Evolutionary conservation across 371 early-diverging fungal genomes (phyloP).

Genomic region (Syncephalastrum sp.): DNA sequence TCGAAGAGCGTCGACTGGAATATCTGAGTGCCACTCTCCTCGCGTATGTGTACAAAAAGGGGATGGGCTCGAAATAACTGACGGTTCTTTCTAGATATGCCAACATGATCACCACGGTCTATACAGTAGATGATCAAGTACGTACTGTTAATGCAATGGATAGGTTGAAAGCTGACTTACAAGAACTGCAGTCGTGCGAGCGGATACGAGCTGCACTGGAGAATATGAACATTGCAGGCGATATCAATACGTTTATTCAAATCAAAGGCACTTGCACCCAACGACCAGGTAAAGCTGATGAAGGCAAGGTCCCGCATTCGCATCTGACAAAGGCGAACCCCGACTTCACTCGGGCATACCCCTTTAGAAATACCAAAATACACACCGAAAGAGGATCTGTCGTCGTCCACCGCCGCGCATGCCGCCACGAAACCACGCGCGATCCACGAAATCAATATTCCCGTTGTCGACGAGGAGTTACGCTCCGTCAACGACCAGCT

Average conservation of each 20-base stretch:
- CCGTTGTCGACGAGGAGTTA: slow-evolving; percentile 26
- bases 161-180: not conserved
- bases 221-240: slow-evolving; percentile 10
- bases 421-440: slow-evolving; percentile 6
- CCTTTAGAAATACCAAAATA: not conserved
- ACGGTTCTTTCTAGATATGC: slow-evolving; percentile 17
- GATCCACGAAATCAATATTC: slow-evolving; percentile 23
- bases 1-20: slow-evolving; percentile 20
- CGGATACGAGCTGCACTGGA: slow-evolving; percentile 19
- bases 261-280: slow-evolving; percentile 14
- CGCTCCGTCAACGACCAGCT: slow-evolving; percentile 27
- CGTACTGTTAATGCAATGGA: not conserved
- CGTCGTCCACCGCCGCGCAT: not conserved
- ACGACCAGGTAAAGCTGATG: slow-evolving; percentile 13
- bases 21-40: slow-evolving; percentile 19
- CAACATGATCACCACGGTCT: slow-evolving; percentile 26
- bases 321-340: not conserved
- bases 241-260: slow-evolving; percentile 18
- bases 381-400: too few species aligned
- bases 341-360: not conserved
- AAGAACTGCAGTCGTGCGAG: slow-evolving; percentile 13
- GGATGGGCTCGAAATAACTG: not conserved
- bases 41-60: slow-evolving; percentile 14
- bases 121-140: slow-evolving; percentile 28
- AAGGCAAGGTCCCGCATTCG: too few species aligned